These are phyloP conservation scores for Crassisporium funariophilum DNA, from an alignment of 768 basidiomycete species.

Conservation along the genomic window DNA sequence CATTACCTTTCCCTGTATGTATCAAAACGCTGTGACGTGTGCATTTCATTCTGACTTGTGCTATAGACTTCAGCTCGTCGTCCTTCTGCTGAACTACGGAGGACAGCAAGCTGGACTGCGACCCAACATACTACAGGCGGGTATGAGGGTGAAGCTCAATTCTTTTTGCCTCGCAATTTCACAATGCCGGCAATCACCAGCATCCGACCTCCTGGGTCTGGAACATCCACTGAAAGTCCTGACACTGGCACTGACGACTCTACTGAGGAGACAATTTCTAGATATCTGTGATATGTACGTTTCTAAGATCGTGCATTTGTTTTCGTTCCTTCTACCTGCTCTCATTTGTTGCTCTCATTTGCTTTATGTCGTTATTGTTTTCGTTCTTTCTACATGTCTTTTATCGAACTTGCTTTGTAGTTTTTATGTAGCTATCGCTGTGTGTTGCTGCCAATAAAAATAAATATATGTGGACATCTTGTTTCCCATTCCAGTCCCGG, in stretches of 20 bases:
- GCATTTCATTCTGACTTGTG: neutral
- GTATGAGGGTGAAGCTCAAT: conserved; percentile 7
- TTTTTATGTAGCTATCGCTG: neutral
- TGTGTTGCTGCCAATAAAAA: neutral
- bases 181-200: neutral
- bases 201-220: neutral
- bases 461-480: too few species aligned
- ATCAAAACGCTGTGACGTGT: neutral
- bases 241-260: neutral
- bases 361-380: neutral
- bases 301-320: conserved; percentile 1
- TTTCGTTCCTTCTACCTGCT: neutral
- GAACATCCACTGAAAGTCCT: conserved; percentile 5
- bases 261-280: neutral
- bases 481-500: too few species aligned
- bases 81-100: conserved; percentile 13
- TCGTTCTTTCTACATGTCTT: neutral
- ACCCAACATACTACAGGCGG: neutral
- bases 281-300: too few species aligned
- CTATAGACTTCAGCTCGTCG: conserved; percentile 7
- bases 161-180: conserved; percentile 11
- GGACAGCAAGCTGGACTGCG: conserved; percentile 17
- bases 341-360: neutral
- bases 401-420: neutral
- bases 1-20: neutral